Evolutionary conservation across 495 filamentous ascomycete species (phyloP).

Genomic region (Durotheca rogersii): DNA sequence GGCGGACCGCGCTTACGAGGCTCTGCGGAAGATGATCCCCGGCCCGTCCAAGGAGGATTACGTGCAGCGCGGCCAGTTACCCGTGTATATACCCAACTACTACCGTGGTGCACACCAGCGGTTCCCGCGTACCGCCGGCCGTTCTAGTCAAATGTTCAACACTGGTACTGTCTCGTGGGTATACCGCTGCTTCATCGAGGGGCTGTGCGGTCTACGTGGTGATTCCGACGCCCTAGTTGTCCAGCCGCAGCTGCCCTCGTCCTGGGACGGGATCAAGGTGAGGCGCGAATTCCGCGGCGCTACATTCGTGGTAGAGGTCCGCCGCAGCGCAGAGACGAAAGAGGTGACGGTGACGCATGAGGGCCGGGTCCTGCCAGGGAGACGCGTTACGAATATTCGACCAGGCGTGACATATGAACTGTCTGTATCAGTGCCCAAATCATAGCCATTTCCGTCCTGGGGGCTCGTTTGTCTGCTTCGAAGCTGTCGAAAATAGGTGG

Average conservation of each 20-base stretch:
- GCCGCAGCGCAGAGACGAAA: constrained; percentile 41
- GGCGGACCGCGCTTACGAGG: constrained; percentile 49
- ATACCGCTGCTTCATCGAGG: constrained; percentile 56
- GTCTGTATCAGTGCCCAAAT: constrained; percentile 40
- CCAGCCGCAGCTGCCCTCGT: constrained; percentile 50
- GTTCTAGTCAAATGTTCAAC: constrained; percentile 58
- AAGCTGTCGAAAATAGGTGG: too few relatives aligned
- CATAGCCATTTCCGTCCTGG: not conserved
- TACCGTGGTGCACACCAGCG: constrained; percentile 54
- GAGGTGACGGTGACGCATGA: constrained; percentile 43
- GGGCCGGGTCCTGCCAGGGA: constrained; percentile 38
- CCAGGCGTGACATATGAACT: constrained; percentile 44
- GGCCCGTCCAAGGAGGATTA: constrained; percentile 54
- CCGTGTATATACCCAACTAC: constrained; percentile 59
- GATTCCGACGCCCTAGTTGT: constrained; percentile 48
- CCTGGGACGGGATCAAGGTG: constrained; percentile 51
- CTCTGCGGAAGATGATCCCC: constrained; percentile 54
- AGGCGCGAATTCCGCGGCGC: constrained; percentile 52
- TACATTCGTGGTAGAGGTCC: constrained; percentile 50
- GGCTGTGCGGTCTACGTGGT: constrained; percentile 53
- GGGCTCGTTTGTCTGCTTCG: not conserved
- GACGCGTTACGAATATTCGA: constrained; percentile 42
- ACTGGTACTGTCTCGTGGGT: constrained; percentile 58
- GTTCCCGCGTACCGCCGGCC: constrained; percentile 54
- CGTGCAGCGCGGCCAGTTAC: constrained; percentile 54